These are phyloP conservation scores for Fomitopsis schrenkii DNA, from an alignment of 1,284 basidiomycete genomes.

Conservation along the genomic window DNA sequence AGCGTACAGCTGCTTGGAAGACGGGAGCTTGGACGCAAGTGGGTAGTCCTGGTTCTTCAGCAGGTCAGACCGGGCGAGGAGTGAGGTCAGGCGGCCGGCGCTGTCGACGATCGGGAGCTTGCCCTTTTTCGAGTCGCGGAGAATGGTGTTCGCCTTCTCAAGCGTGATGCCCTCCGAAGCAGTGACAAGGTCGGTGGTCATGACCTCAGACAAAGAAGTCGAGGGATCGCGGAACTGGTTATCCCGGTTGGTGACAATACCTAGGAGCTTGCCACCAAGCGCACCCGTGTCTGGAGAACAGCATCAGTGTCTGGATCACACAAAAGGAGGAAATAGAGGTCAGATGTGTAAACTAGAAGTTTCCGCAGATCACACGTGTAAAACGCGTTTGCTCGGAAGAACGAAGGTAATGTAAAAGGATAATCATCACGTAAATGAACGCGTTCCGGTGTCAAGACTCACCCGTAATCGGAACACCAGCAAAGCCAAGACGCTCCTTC, in stretches of 20 bases:
- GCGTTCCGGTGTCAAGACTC: conserved; percentile 25
- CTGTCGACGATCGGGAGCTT: conserved; percentile 90
- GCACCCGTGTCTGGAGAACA: conserved; percentile 72
- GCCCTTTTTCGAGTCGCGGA: conserved; percentile 97
- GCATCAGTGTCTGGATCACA: conserved; percentile 1
- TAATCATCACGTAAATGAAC: conserved; percentile 39
- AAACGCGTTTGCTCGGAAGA: conserved; percentile 77
- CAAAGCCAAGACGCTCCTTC: conserved; percentile 91
- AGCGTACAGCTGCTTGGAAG: conserved; percentile 94
- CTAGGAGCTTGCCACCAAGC: conserved; percentile 88
- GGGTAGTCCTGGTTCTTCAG: conserved; percentile 99
- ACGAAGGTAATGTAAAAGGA: conserved; percentile 72
- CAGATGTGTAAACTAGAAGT: conserved; percentile 20
- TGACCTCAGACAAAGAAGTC: conserved; percentile 78
- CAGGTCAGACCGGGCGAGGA: conserved; percentile 93
- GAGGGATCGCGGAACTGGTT: conserved; percentile 85
- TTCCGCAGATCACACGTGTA: conserved; percentile 69
- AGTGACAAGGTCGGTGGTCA: conserved; percentile 86
- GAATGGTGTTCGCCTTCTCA: conserved; percentile 88
- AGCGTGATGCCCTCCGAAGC: conserved; percentile 87
- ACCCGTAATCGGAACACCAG: conserved; percentile 98
- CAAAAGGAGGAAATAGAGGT: neutral
- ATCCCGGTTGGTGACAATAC: conserved; percentile 96
- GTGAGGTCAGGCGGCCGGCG: conserved; percentile 74
- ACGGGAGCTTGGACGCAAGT: conserved; percentile 88